Base-by-base conservation (phyloP, 1,284 basidiomycete genomes). In the Bjerkandera adusta region DNA sequence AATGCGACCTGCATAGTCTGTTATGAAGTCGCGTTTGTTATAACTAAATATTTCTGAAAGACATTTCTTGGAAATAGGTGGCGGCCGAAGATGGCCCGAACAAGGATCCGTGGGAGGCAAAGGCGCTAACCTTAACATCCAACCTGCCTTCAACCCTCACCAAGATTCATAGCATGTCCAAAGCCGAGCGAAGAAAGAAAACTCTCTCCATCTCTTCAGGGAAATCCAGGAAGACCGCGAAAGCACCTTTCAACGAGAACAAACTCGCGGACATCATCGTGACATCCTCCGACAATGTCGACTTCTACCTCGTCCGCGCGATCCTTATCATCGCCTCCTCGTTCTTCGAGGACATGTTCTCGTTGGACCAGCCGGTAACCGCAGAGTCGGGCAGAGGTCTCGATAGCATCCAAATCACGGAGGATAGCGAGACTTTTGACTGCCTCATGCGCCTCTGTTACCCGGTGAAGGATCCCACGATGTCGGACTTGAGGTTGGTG, bases 191-290 rank as follows among this genome's bases (percentile, higher is more conserved):
- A n/a, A n/a, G n/a, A n/a, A n/a, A n/a, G n/a, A n/a, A n/a, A n/a
- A n/a, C n/a, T n/a, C n/a, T n/a, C n/a, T n/a, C n/a, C n/a, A n/a
- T n/a, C n/a, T n/a, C n/a, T n/a, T n/a, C n/a, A n/a, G n/a, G n/a
- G n/a, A n/a, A n/a, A n/a, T n/a, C n/a, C n/a, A n/a, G n/a, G n/a
- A n/a, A n/a, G n/a, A n/a, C n/a, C n/a, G n/a, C n/a, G n/a, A n/a
- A n/a, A 25, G 5, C 45, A n/a, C 51, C 51, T 6, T 54, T 57
- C 50, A 56, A 57, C 49, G 29, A 15, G 5, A 45, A 45, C 54
- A 43, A 52, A 49, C 44, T 58, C 54, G 49, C 59, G 51, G 52
- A 59, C 60, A 52, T 58, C 51, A 62, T 65, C 60, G 51, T 59
- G 54, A 55, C 52, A 48, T 48, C 61, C 47, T 59, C 56, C 3